Evolutionary conservation across 352 stramenopile genomes (phyloP), one percentile per base, ranked within the genome.

Genomic region (Paralagenidium karlingii): DNA sequence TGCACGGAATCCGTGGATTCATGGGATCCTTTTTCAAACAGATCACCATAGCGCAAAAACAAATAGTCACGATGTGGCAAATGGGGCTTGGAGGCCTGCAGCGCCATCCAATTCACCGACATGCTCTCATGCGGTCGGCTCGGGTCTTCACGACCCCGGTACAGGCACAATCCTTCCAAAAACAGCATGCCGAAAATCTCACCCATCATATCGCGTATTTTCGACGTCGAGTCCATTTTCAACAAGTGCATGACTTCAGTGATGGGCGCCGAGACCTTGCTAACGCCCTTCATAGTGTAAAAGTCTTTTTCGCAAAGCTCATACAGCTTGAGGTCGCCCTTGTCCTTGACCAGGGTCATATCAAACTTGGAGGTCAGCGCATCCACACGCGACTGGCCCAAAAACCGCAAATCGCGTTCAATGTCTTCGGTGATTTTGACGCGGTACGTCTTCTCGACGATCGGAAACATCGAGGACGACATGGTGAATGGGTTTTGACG

Each of bases 51-150:
- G 11, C 71, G 63, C 38, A 91, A 32, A 45, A 86, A 88, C n/a
- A 91, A 70, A 43, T 91, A 91, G 69, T 91, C 77, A 20, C 77
- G 71, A 50, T 91, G 77, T 16, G 74, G 77, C 20, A 91, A 43
- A 40, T 88, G 79, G 3, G 77, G 69, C 55, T 88, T 91, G 40
- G 71, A 78, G 8, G 71, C 62, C 41, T 88, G 77, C 16, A 88
- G 51, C 19, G 74, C 71, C 36, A 80, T 88, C 77, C 74, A 91
- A 56, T 77, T 80, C 39, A 91, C 68, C 8, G 71, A 77, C 2
- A 91, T 48, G 28, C 52, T 66, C 49, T 91, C 77, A 38, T 88
- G 59, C 36, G 67, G 58, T 12, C 71, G 53, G 33, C 58, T 60
- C 2, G 60, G 34, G 11, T 61, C 60, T 8, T 82, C 67, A 5